These are phyloP conservation scores for Sarcodon sp. DNA, from an alignment of 768 basidiomycete species.

Conservation along the genomic window DNA sequence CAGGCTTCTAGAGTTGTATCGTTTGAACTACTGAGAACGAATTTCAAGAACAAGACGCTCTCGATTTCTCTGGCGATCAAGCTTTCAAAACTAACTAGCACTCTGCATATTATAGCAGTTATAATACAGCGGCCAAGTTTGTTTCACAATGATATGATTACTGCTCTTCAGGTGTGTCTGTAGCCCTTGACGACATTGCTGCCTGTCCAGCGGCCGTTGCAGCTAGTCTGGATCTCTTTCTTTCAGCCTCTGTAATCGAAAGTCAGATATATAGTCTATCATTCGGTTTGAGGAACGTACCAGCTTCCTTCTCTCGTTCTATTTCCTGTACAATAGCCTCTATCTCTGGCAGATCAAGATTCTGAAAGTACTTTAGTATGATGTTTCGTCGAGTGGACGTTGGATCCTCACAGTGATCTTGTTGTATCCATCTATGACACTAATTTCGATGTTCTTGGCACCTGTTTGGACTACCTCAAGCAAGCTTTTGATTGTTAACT, in stretches of 20 bases:
- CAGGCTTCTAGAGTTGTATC: too few species aligned
- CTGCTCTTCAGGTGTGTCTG: conserved; percentile 22
- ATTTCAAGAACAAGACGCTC: too few species aligned
- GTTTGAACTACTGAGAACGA: too few species aligned
- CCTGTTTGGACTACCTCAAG: conserved; percentile 98
- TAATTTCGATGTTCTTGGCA: conserved; percentile 99
- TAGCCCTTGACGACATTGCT: conserved; percentile 61
- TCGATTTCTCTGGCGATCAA: too few species aligned
- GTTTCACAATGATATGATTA: conserved; percentile 7
- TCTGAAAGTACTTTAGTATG: conserved; percentile 30
- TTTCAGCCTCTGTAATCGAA: conserved; percentile 67
- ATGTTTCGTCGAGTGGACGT: not conserved
- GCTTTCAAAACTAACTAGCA: too few species aligned
- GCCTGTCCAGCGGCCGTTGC: conserved; percentile 88
- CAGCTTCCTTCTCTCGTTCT: conserved; percentile 94
- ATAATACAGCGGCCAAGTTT: too few species aligned
- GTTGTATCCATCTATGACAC: conserved; percentile 92
- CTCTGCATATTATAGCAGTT: too few species aligned
- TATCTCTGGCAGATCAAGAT: conserved; percentile 76
- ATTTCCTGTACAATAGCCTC: conserved; percentile 88
- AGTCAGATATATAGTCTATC: conserved; percentile 2
- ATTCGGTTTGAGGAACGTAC: conserved; percentile 19
- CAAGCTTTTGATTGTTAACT: conserved; percentile 88
- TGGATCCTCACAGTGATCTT: conserved; percentile 66
- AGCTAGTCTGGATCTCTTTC: conserved; percentile 82